Conservation (phyloP, 2,329 filamentous ascomycete genomes). For the Exserohilum rostratum region DNA sequence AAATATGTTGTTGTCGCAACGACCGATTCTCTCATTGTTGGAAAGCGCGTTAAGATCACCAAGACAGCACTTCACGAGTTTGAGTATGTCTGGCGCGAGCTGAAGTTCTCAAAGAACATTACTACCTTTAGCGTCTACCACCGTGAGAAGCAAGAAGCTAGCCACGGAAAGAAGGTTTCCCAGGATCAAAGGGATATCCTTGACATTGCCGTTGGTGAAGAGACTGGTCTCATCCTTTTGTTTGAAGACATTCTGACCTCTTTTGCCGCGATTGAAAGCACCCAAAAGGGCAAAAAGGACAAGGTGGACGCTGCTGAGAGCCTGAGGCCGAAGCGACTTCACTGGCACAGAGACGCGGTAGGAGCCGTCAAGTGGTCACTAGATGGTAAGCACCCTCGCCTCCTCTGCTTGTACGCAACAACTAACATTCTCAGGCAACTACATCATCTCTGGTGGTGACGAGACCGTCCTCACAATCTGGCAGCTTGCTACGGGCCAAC, state of each 20-base stretch:
- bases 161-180: conserved; percentile 42
- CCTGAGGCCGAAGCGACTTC: conserved; percentile 68
- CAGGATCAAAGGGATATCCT: conserved; percentile 54
- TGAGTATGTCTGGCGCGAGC: conserved; percentile 61
- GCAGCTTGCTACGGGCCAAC: conserved; percentile 87
- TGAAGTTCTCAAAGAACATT: conserved; percentile 65
- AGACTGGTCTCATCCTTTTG: conserved; percentile 77
- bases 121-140: conserved; percentile 43
- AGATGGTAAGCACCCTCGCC: conserved; percentile 67
- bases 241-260: conserved; percentile 75
- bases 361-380: conserved; percentile 87
- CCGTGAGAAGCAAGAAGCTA: conserved; percentile 61
- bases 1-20: conserved; percentile 64
- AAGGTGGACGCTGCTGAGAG: conserved; percentile 42
- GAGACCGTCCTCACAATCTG: conserved; percentile 90
- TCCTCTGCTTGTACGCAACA: conserved; percentile 3
- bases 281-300: conserved; percentile 34
- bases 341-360: conserved; percentile 90
- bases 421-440: conserved; percentile 68
- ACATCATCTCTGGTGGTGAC: conserved; percentile 88
- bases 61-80: conserved; percentile 47
- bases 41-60: conserved; percentile 52
- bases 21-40: conserved; percentile 65
- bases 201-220: conserved; percentile 80
- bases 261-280: conserved; percentile 55